Base-by-base conservation (phyloP, 1,284 basidiomycete genomes). In the Fomes fomentarius region DNA sequence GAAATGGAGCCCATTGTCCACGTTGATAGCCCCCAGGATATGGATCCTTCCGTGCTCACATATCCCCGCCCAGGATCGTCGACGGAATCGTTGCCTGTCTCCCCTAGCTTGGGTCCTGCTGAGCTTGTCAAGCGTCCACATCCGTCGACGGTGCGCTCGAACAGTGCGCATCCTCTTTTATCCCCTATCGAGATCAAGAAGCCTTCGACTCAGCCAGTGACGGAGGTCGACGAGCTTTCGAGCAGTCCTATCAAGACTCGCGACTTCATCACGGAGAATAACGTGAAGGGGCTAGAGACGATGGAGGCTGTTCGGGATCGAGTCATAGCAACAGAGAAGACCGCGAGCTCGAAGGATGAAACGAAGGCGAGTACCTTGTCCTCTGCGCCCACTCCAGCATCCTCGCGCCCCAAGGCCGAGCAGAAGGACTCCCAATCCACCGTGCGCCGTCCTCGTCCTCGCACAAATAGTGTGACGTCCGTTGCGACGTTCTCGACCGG, bases 401-500 rank as follows among this genome's bases (percentile, higher is more conserved):
- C 57, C 5, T 24, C 54, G 30, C 55, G 54, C 10, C 54, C 57
- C 14, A 61, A 62, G 59, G 22, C 56, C 19, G 57, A 62, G 41
- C 39, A 52, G 45, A 60, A 60, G 50, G 60, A 58, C 24, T 50
- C 60, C 14, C 51, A 10, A 8, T 14, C 56, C 15, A 56, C 58
- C 22, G 57, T 58, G 22, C 61, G 52, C 56, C 55, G 58, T 57
- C 66, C 74, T 52, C 76, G 87, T 58, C 65, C 80, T 60, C 78
- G 86, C 62, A 75, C 82, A 50, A 81, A 85, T 69, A 80, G 82
- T 67, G 74, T 84, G 57, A 75, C 81, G 45, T 92, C 94, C 25
- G 80, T 89, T 60, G 74, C 80, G 51, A 93, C 94, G n/a, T 89
- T 87, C 80, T 81, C 89, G 70, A 58, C 66, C 5, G 92, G 89